Conservation (phyloP, 176 grass and related monocot genomes). For the Bolboschoenus planiculmis region DNA sequence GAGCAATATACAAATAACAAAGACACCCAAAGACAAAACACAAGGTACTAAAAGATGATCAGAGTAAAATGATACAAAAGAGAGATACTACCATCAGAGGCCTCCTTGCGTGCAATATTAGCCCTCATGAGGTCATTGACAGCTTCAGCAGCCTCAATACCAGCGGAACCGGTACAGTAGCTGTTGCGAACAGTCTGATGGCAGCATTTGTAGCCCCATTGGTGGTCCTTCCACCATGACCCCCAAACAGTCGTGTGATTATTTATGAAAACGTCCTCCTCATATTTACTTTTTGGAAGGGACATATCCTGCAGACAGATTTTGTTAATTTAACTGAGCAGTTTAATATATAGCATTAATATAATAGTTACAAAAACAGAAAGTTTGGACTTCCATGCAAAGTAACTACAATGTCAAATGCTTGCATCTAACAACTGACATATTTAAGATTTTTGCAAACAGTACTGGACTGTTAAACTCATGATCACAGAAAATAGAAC, state of each 20-base stretch:
- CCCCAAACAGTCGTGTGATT: slow-evolving; percentile 91
- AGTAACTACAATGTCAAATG: neutral
- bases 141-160: slow-evolving; percentile 91
- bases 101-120: slow-evolving; percentile 89
- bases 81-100: slow-evolving; percentile 47
- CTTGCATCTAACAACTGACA: neutral
- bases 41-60: neutral
- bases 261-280: slow-evolving; percentile 86
- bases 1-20: neutral
- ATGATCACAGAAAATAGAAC: neutral
- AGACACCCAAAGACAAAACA: neutral
- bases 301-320: slow-evolving; percentile 46
- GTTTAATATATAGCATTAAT: slow-evolving; percentile 7
- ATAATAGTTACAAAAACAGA: neutral
- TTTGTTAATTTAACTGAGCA: slow-evolving; percentile 9
- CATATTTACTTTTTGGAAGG: slow-evolving; percentile 91
- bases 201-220: slow-evolving; percentile 97
- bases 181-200: slow-evolving; percentile 74
- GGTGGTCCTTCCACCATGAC: slow-evolving; percentile 98
- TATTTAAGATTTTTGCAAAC: neutral
- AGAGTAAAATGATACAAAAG: slow-evolving; percentile 6
- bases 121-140: slow-evolving; percentile 80
- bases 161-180: slow-evolving; percentile 84
- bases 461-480: neutral
- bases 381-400: neutral